Conservation (phyloP, 768 basidiomycete genomes). For the Trametes punicea region DNA sequence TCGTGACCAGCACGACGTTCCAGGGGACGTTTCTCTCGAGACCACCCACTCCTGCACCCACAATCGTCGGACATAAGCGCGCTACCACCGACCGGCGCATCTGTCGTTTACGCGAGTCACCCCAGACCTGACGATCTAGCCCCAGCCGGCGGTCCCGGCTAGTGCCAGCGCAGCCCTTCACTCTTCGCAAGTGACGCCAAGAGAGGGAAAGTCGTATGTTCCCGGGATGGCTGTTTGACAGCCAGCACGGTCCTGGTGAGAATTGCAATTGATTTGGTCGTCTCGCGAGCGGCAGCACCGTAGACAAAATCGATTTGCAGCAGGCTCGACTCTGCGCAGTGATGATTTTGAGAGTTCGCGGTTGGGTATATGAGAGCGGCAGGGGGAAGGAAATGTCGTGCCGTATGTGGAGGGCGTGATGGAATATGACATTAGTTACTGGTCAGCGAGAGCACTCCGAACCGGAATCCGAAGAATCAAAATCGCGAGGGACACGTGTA, state of each 20-base stretch:
- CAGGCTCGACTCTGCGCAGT: slow-evolving; percentile 42
- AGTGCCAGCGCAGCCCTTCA: slow-evolving; percentile 7
- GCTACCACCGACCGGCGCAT: slow-evolving; percentile 13
- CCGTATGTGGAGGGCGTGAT: neutral
- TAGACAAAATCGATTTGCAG: slow-evolving; percentile 44
- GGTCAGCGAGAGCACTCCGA: neutral
- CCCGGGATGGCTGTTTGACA: slow-evolving; percentile 45
- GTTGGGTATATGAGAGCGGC: neutral
- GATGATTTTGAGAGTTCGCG: neutral
- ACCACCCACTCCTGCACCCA: slow-evolving; percentile 3
- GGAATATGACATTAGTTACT: neutral
- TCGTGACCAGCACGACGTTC: slow-evolving; percentile 9
- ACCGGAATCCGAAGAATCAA: neutral
- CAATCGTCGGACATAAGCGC: slow-evolving; percentile 15
- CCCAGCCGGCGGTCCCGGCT: neutral
- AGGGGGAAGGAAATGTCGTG: neutral
- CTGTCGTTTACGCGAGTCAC: slow-evolving; percentile 8
- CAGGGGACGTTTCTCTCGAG: slow-evolving; percentile 3
- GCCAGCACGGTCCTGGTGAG: slow-evolving; percentile 44
- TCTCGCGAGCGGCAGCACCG: slow-evolving; percentile 41
- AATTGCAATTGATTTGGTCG: slow-evolving; percentile 50
- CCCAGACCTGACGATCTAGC: slow-evolving; percentile 10
- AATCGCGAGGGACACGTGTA: slow-evolving; percentile 9
- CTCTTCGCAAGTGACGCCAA: slow-evolving; percentile 32
- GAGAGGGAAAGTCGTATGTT: slow-evolving; percentile 40